These are phyloP conservation scores for Pseudonitzschia pungens DNA, from an alignment of 108 stramenopile genomes.

Conservation along the genomic window DNA sequence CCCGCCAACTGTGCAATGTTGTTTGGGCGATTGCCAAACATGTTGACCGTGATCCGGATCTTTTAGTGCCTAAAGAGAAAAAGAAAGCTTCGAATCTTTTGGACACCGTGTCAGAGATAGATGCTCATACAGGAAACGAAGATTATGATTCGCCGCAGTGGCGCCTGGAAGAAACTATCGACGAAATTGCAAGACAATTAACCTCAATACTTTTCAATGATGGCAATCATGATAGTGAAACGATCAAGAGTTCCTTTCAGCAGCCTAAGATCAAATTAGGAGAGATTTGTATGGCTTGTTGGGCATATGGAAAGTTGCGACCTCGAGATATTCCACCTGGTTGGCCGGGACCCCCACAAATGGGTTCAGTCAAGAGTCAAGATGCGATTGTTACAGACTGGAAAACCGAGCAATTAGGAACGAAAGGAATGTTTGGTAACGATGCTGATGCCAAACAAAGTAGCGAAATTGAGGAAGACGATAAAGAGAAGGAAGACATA, in stretches of 20 bases:
- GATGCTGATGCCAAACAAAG: background rate
- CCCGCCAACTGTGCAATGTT: constrained; percentile 77
- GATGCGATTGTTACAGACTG: background rate
- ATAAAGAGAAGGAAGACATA: background rate
- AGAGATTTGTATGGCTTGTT: constrained; percentile 74
- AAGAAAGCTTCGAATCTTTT: constrained; percentile 1
- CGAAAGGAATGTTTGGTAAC: background rate
- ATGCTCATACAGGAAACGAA: background rate
- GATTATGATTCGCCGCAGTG: constrained; percentile 8
- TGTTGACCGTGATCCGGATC: constrained; percentile 45
- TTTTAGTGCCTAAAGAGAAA: constrained; percentile 15
- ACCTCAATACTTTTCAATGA: constrained; percentile 24
- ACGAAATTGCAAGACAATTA: constrained; percentile 58
- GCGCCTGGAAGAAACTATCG: constrained; percentile 45
- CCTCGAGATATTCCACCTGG: constrained; percentile 68
- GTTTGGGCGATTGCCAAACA: constrained; percentile 80
- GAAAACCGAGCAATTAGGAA: constrained; percentile 11
- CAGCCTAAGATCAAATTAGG: constrained; percentile 45
- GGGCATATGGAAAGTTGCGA: constrained; percentile 69
- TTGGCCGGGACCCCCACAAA: constrained; percentile 63
- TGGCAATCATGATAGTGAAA: background rate
- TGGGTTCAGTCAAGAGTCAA: constrained; percentile 31
- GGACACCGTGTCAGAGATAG: background rate
- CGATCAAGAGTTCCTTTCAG: constrained; percentile 5
- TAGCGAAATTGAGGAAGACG: constrained; percentile 1